A percentile compares a stretch with the other conserved stretches of the same genome.
Evolutionary conservation across 352 stramenopile species (phyloP).

Genomic region (Phytophthora macrochlamydospora): DNA sequence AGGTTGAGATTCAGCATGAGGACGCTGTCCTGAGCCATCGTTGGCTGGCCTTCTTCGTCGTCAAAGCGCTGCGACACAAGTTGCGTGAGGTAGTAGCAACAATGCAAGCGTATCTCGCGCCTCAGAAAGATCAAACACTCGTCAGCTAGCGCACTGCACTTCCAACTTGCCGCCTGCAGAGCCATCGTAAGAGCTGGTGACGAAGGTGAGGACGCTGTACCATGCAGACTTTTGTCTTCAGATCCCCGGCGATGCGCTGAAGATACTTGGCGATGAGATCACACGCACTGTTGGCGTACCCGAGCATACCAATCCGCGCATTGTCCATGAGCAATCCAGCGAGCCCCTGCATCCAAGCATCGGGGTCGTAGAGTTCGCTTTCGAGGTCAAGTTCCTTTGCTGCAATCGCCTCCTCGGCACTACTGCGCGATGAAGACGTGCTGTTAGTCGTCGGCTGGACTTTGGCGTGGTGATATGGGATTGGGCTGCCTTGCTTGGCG

Average conservation of each 20-base stretch:
- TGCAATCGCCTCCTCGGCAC: conserved; percentile 45
- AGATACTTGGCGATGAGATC: conserved; percentile 73
- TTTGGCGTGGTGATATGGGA: conserved; percentile 61
- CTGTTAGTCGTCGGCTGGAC: conserved; percentile 23
- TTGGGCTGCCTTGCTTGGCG: conserved; percentile 55
- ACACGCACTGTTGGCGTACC: conserved; percentile 78
- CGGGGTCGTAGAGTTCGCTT: conserved; percentile 59
- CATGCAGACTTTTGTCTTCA: conserved; percentile 18
- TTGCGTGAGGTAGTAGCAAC: conserved; percentile 82
- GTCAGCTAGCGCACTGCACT: conserved; percentile 75
- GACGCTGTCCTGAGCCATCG: conserved; percentile 76
- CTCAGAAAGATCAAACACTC: conserved; percentile 82
- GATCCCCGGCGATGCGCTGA: conserved; percentile 28
- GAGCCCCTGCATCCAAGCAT: conserved; percentile 50
- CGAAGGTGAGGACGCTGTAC: conserved; percentile 20
- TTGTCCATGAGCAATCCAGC: conserved; percentile 76
- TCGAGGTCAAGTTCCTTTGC: conserved; percentile 72
- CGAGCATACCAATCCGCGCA: conserved; percentile 75
- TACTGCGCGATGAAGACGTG: conserved; percentile 12
- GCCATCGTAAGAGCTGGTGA: conserved; percentile 39
- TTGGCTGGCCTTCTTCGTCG: conserved; percentile 51
- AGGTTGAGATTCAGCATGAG: conserved; percentile 80
- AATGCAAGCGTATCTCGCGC: conserved; percentile 76
- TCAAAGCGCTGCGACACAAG: conserved; percentile 71
- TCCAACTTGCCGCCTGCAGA: conserved; percentile 64